These are phyloP conservation scores for Arthrobotrys megalospora DNA, from an alignment of 2,329 filamentous ascomycete genomes.

Conservation along the genomic window DNA sequence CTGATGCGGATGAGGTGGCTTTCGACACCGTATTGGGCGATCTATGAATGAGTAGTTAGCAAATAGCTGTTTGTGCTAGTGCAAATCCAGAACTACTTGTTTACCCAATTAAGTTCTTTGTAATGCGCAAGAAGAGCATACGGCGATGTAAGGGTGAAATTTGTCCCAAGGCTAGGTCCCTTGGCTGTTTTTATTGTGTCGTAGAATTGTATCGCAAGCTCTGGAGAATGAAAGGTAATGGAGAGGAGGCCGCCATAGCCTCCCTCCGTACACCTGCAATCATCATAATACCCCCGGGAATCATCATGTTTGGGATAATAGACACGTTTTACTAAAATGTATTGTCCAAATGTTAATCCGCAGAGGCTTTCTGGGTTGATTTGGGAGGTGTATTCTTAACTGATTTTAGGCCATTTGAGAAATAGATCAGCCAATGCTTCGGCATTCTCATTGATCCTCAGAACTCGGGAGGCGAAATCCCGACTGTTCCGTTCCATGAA, in stretches of 20 bases:
- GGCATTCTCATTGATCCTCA: slow-evolving; percentile 86
- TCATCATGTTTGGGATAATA: slow-evolving; percentile 88
- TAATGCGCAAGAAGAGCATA: slow-evolving; percentile 95
- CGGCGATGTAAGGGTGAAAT: slow-evolving; percentile 92
- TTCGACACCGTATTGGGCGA: slow-evolving; percentile 83
- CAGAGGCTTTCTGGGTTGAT: background rate
- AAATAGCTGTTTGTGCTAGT: background rate
- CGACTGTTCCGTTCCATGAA: slow-evolving; percentile 97
- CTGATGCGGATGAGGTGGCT: slow-evolving; percentile 86
- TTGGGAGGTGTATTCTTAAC: slow-evolving; percentile 1
- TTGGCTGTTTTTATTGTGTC: slow-evolving; percentile 90
- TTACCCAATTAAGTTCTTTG: slow-evolving; percentile 87
- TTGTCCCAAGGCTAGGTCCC: slow-evolving; percentile 93
- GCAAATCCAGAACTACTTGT: slow-evolving; percentile 62
- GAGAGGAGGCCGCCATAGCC: slow-evolving; percentile 94
- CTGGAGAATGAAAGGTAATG: slow-evolving; percentile 80
- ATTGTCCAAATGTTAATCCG: slow-evolving; percentile 68
- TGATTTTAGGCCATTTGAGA: slow-evolving; percentile 68
- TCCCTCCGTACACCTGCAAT: slow-evolving; percentile 79
- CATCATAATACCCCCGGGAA: slow-evolving; percentile 82
- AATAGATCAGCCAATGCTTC: slow-evolving; percentile 85
- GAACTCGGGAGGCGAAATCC: slow-evolving; percentile 86
- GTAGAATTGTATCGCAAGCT: slow-evolving; percentile 84
- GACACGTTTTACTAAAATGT: slow-evolving; percentile 77
- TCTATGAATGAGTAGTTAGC: slow-evolving; percentile 68